Percentiles rank a stretch among this genome's conserved stretches.
phyloP scores from a whole-genome alignment of 1,139 yeast species.

The Suhomyces chickasaworum region DNA sequence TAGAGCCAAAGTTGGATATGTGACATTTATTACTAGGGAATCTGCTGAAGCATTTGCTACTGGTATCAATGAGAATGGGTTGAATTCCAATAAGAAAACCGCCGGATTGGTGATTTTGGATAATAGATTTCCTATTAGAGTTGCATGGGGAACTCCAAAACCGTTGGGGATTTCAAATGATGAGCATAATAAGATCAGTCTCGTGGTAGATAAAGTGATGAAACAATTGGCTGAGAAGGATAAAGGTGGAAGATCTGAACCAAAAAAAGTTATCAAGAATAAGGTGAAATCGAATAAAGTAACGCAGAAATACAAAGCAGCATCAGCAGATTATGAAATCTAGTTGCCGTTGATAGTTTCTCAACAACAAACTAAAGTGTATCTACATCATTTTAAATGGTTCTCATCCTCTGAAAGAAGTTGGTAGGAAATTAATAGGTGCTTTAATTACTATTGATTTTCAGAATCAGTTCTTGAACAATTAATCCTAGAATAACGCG shows the following conservation, averaged over 20 bases:
- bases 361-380: no score
- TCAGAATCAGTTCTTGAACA: no score
- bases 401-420: no score
- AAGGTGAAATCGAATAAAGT: background rate
- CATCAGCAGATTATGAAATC: background rate
- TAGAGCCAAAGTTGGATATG: constrained; percentile 65
- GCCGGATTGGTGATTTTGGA: constrained; percentile 42
- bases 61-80: constrained; percentile 30
- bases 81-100: constrained; percentile 29
- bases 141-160: constrained; percentile 66
- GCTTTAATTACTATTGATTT: no score
- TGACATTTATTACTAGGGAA: constrained; percentile 50
- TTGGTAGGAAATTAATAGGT: no score
- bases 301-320: background rate
- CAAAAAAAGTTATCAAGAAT: background rate
- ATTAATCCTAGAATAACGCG: no score
- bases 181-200: constrained; percentile 54
- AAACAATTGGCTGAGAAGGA: constrained; percentile 53
- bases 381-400: no score
- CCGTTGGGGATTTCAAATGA: constrained; percentile 49
- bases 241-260: constrained; percentile 4
- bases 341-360: background rate
- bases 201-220: constrained; percentile 60
- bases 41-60: constrained; percentile 60
- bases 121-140: constrained; percentile 50